These are phyloP conservation scores for Xylaria scruposa DNA, from an alignment of 495 filamentous ascomycete genomes.

Conservation along the genomic window DNA sequence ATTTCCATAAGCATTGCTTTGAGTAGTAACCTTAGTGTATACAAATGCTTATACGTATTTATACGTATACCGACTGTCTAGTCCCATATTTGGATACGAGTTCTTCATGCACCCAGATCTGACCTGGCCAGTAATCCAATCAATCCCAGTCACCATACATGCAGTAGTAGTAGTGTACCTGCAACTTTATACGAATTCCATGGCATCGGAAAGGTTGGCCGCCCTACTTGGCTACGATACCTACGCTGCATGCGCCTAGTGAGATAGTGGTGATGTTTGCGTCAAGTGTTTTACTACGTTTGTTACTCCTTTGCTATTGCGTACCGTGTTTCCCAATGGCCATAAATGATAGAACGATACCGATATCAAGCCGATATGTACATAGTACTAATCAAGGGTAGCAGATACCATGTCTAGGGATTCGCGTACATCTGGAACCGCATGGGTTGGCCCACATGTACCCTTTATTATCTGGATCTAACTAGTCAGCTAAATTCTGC, in stretches of 20 bases:
- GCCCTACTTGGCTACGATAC: not conserved
- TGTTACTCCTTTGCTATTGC: not conserved
- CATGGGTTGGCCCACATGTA: not conserved
- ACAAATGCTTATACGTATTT: no score
- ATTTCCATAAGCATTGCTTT: no score
- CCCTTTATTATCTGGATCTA: not conserved
- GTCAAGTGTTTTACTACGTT: not conserved
- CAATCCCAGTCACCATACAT: not conserved
- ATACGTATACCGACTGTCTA: no score
- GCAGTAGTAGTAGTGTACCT: not conserved
- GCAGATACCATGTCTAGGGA: not conserved
- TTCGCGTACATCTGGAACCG: not conserved
- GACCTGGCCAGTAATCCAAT: not conserved
- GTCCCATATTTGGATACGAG: no score
- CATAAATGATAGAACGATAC: no score
- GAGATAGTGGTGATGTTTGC: not conserved
- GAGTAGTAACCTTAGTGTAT: no score
- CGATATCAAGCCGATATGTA: no score
- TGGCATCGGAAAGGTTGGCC: conserved; percentile 7
- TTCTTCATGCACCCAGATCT: no score
- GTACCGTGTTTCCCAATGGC: no score
- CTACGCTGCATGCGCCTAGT: not conserved
- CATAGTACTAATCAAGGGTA: not conserved
- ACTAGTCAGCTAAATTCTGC: not conserved
- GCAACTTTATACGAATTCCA: conserved; percentile 1